Evolutionary conservation across 805 yeast genomes (phyloP).

Genomic region (Tetrapisispora taiwanensis): DNA sequence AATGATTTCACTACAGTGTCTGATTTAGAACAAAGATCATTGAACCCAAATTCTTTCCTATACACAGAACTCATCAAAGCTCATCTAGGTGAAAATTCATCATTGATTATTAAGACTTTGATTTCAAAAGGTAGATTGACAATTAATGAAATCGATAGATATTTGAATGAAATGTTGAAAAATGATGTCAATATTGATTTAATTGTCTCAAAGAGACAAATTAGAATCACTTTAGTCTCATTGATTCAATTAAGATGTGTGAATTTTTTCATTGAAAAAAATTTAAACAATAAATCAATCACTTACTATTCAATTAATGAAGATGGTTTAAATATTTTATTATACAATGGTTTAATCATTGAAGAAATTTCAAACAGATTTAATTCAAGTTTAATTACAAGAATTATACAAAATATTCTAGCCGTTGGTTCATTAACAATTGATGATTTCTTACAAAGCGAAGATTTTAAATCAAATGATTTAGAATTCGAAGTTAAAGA

Average conservation of each 20-base stretch:
- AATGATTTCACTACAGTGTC: slow-evolving; percentile 11
- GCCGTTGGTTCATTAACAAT: slow-evolving; percentile 57
- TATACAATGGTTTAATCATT: slow-evolving; percentile 73
- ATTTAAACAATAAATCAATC: slow-evolving; percentile 18
- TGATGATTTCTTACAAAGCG: slow-evolving; percentile 36
- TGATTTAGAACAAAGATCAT: slow-evolving; percentile 36
- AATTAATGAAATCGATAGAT: slow-evolving; percentile 41
- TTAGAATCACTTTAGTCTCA: slow-evolving; percentile 61
- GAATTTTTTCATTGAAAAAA: slow-evolving; percentile 46
- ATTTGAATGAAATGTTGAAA: slow-evolving; percentile 24
- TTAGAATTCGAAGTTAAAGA: slow-evolving; percentile 23
- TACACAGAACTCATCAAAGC: slow-evolving; percentile 43
- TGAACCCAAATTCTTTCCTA: slow-evolving; percentile 53
- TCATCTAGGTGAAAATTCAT: slow-evolving; percentile 66
- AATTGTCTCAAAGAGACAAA: slow-evolving; percentile 26
- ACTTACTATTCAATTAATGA: slow-evolving; percentile 53
- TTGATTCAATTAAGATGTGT: slow-evolving; percentile 73
- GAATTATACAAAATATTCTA: slow-evolving; percentile 59
- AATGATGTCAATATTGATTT: slow-evolving; percentile 28
- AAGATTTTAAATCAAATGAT: slow-evolving; percentile 18
- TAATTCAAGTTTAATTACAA: slow-evolving; percentile 19
- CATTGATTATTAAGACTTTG: slow-evolving; percentile 48
- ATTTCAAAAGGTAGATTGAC: slow-evolving; percentile 60
- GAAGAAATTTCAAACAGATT: slow-evolving; percentile 37
- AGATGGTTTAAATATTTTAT: slow-evolving; percentile 49